These are phyloP conservation scores for Aspergillus bertholletiae DNA, from an alignment of 495 filamentous ascomycete species.

Conservation along the genomic window DNA sequence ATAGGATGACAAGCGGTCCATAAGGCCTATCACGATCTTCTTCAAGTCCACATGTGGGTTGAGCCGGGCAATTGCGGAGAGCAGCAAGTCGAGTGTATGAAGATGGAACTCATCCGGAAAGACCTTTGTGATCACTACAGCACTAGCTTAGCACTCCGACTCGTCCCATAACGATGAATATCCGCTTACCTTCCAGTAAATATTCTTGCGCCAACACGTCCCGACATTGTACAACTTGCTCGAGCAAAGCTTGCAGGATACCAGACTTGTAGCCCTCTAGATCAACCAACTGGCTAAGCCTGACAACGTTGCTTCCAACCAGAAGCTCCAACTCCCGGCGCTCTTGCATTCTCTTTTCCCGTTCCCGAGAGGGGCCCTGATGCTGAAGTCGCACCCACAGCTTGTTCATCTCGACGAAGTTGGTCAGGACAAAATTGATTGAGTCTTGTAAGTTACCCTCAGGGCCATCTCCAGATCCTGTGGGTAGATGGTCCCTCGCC, in stretches of 20 bases:
- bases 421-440: slow-evolving; percentile 94
- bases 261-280: slow-evolving; percentile 88
- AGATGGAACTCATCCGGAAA: slow-evolving; percentile 98
- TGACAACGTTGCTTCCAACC: slow-evolving; percentile 92
- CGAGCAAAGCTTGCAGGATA: slow-evolving; percentile 83
- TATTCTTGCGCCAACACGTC: slow-evolving; percentile 98
- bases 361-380: slow-evolving; percentile 92
- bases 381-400: slow-evolving; percentile 97
- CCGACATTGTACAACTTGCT: slow-evolving; percentile 96
- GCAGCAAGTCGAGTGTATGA: slow-evolving; percentile 89
- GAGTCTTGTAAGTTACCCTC: slow-evolving; percentile 96
- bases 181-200: slow-evolving; percentile 70
- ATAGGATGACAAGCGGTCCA: slow-evolving; percentile 93
- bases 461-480: slow-evolving; percentile 78
- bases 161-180: neutral
- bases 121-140: slow-evolving; percentile 89
- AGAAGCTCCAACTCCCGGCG: slow-evolving; percentile 91
- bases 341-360: slow-evolving; percentile 90
- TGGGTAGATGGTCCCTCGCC: slow-evolving; percentile 82
- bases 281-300: slow-evolving; percentile 93
- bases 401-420: slow-evolving; percentile 99
- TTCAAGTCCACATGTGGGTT: slow-evolving; percentile 97
- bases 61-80: slow-evolving; percentile 84
- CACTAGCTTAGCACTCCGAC: slow-evolving; percentile 19
- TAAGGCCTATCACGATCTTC: slow-evolving; percentile 94